Conservation (phyloP, 2,329 filamentous ascomycete species). For the Clonostachys rhizophaga region DNA sequence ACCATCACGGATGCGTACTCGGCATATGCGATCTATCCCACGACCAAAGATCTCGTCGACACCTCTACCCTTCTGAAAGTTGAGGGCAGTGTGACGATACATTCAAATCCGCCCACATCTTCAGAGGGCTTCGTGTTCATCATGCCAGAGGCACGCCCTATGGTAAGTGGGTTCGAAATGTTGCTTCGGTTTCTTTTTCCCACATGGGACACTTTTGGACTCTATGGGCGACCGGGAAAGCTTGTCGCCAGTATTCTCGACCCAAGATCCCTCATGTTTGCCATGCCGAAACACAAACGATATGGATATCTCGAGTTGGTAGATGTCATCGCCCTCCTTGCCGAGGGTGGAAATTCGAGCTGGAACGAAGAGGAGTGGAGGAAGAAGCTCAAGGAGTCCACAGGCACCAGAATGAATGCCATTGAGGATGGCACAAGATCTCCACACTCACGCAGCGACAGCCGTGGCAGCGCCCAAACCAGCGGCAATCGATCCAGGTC, state of each 20-base stretch:
- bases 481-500: constrained; percentile 36
- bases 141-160: constrained; percentile 93
- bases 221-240: constrained; percentile 86
- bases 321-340: constrained; percentile 78
- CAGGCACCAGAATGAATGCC: constrained; percentile 69
- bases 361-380: constrained; percentile 93
- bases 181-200: constrained; percentile 91
- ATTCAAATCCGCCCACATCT: constrained; percentile 70
- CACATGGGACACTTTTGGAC: constrained; percentile 83
- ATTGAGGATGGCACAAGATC: constrained; percentile 43
- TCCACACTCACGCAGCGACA: constrained; percentile 32
- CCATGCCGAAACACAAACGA: constrained; percentile 82
- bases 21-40: constrained; percentile 92
- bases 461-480: constrained; percentile 45
- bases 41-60: constrained; percentile 89
- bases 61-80: constrained; percentile 92
- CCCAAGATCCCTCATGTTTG: constrained; percentile 91
- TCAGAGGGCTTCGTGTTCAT: constrained; percentile 96
- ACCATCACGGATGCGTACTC: constrained; percentile 88
- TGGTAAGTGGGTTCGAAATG: constrained; percentile 91
- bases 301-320: constrained; percentile 89
- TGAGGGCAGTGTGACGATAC: constrained; percentile 85
- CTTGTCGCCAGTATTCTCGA: constrained; percentile 86
- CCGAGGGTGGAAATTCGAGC: constrained; percentile 66
- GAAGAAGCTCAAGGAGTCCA: constrained; percentile 82